Percentiles rank a stretch among this genome's conserved stretches.
Conservation (phyloP, 2,329 filamentous ascomycete species). For the Cercospora zeae-maydis region DNA sequence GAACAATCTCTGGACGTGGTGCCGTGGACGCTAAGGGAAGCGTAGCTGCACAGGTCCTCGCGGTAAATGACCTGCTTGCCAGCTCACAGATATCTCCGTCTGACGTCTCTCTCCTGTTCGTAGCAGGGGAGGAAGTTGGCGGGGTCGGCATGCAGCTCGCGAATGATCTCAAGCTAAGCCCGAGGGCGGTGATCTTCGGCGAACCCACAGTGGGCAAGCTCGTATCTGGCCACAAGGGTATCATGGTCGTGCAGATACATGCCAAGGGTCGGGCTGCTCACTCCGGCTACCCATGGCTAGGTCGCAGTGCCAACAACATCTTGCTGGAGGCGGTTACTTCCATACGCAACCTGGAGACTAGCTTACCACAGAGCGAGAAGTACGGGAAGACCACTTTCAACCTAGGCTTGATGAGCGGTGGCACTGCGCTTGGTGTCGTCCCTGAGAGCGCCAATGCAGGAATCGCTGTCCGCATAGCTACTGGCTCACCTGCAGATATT, state of each 20-base stretch:
- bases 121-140: constrained; percentile 76
- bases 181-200: constrained; percentile 76
- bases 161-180: constrained; percentile 47
- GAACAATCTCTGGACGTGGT: constrained; percentile 60
- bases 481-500: not conserved
- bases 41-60: constrained; percentile 70
- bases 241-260: not conserved
- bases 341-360: constrained; percentile 28
- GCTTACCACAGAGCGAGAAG: constrained; percentile 70
- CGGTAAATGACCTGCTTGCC: constrained; percentile 54
- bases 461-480: not conserved
- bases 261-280: not conserved
- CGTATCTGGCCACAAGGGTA: not conserved
- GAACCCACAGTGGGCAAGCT: constrained; percentile 34
- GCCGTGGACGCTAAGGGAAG: constrained; percentile 60
- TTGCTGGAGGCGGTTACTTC: not conserved
- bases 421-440: constrained; percentile 86
- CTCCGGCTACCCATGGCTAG: not conserved
- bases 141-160: constrained; percentile 74
- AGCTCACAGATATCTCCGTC: constrained; percentile 43
- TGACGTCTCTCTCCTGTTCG: constrained; percentile 54
- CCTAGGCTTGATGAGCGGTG: constrained; percentile 72
- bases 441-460: constrained; percentile 41
- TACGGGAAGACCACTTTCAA: constrained; percentile 91
- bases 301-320: not conserved